Evolutionary conservation across 106 monocot genomes (phyloP).

Genomic region (Dendrobium officinale): DNA sequence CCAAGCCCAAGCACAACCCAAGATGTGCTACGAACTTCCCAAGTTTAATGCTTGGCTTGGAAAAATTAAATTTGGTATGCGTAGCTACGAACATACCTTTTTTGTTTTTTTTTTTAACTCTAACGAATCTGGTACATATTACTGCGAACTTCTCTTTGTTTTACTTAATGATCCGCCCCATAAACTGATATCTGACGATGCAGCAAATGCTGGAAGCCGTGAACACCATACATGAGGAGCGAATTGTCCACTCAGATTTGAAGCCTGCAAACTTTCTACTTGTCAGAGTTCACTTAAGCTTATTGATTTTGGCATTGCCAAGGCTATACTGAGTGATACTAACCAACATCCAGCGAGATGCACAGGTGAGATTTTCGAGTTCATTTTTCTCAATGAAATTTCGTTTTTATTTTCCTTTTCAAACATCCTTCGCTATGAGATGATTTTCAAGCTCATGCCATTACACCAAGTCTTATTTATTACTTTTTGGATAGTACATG

Average conservation of each 20-base stretch:
- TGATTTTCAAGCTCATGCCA: background rate
- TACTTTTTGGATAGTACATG: background rate
- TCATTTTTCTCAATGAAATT: too few species aligned
- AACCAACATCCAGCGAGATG: constrained; percentile 88
- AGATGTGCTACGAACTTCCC: too few species aligned
- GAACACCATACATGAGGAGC: constrained; percentile 95
- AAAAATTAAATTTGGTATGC: too few species aligned
- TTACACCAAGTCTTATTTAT: too few species aligned
- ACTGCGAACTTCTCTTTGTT: too few species aligned
- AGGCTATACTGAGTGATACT: constrained; percentile 85
- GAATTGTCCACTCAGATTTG: constrained; percentile 97
- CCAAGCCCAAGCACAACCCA: too few species aligned
- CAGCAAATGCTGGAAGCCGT: constrained; percentile 99
- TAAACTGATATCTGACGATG: constrained; percentile 6
- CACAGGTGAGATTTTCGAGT: constrained; percentile 40
- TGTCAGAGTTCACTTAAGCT: constrained; percentile 77
- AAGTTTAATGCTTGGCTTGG: too few species aligned
- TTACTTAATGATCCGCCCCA: too few species aligned
- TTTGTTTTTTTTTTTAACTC: too few species aligned
- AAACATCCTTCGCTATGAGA: background rate
- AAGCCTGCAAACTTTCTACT: constrained; percentile 96
- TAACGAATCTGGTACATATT: too few species aligned
- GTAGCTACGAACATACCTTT: too few species aligned
- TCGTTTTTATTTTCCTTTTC: background rate
- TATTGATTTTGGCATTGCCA: constrained; percentile 98